Conservation (phyloP, 2,329 filamentous ascomycete species). For the Penicillium freii region DNA sequence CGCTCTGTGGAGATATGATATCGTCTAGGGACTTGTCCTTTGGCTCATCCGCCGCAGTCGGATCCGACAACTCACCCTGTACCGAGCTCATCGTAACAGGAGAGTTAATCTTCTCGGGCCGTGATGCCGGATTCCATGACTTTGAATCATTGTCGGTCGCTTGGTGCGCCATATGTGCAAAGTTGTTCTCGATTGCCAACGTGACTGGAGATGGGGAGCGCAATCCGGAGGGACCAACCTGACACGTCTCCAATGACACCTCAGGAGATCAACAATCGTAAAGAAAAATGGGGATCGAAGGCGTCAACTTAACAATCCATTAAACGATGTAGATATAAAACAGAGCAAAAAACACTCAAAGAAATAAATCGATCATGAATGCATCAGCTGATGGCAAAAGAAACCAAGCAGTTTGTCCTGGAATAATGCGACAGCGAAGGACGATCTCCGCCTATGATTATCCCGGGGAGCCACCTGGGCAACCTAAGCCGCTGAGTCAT, state of each 20-base stretch:
- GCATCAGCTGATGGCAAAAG: conserved; percentile 7
- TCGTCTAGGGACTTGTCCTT: conserved; percentile 11
- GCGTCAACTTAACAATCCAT: conserved; percentile 19
- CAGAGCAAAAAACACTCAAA: conserved; percentile 9
- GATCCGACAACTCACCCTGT: conserved; percentile 13
- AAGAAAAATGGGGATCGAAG: conserved; percentile 7
- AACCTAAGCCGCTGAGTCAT: conserved; percentile 4
- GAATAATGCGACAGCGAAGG: conserved; percentile 5
- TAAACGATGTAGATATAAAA: conserved; percentile 6
- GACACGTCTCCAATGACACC: conserved; percentile 31
- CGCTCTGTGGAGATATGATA: conserved; percentile 17
- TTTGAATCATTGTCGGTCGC: conserved; percentile 19
- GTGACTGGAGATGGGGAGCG: conserved; percentile 10
- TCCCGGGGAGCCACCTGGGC: not conserved
- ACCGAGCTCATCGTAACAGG: conserved; percentile 13
- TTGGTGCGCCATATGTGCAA: conserved; percentile 26
- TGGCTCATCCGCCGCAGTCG: conserved; percentile 15
- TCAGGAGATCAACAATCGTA: conserved; percentile 25
- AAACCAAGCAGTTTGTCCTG: conserved; percentile 1
- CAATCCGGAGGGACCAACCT: conserved; percentile 20
- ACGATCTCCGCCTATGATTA: conserved; percentile 1
- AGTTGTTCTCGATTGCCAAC: conserved; percentile 9
- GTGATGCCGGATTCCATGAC: conserved; percentile 58
- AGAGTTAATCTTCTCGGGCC: conserved; percentile 40
- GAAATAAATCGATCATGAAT: conserved; percentile 10